A percentile compares a stretch with the other conserved stretches of the same genome.
Conservation (phyloP, 116 monocot genomes). For the Trichopus zeylanicus region DNA sequence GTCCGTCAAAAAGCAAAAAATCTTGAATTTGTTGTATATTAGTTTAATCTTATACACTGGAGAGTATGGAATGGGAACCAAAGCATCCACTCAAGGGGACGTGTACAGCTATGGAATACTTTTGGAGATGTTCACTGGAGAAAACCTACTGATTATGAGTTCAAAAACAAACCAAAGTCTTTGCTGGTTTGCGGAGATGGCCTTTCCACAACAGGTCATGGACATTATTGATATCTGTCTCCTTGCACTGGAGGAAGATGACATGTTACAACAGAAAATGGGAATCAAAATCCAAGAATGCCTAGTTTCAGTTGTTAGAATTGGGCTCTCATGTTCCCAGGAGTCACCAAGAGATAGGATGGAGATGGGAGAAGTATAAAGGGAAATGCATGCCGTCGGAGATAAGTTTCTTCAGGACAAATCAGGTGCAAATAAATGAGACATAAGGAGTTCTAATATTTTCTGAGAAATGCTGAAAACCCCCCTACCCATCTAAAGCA, state of each 20-base stretch:
- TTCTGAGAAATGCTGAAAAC: no score
- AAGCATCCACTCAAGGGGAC: not conserved
- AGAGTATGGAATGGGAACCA: constrained; percentile 3
- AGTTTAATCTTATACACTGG: not conserved
- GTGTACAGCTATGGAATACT: constrained; percentile 1
- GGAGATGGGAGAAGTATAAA: not conserved
- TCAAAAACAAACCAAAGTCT: no score
- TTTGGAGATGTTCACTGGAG: not conserved
- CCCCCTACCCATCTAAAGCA: no score
- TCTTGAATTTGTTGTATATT: not conserved
- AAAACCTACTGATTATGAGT: constrained; percentile 1
- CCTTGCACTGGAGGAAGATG: no score
- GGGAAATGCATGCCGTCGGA: not conserved
- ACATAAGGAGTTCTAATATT: no score
- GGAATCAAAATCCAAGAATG: no score
- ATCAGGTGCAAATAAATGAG: no score
- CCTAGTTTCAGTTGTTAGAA: not conserved
- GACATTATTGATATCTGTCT: no score
- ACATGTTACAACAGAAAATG: no score
- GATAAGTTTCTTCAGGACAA: not conserved
- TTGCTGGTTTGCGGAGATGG: no score
- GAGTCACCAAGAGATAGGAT: not conserved
- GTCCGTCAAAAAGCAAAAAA: not conserved
- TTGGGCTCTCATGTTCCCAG: not conserved
- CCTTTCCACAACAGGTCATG: no score